Evolutionary conservation across 306 rosid species (phyloP), one percentile per base, ranked within the genome.

Genomic region (Quercus cerris): DNA sequence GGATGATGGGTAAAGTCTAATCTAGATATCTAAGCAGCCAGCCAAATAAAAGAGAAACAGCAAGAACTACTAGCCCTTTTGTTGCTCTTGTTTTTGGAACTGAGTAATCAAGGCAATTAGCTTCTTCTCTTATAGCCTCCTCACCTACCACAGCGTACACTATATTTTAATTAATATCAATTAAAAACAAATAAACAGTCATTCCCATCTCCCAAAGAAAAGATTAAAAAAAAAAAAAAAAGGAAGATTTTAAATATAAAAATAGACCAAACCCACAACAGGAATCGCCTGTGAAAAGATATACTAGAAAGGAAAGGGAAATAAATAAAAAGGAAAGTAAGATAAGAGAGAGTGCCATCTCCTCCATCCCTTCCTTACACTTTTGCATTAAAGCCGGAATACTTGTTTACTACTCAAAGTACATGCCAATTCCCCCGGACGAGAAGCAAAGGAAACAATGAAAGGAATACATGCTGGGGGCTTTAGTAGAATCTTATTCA

Each of bases 401-500:
- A 66, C 80, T 79, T 78, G 74, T 46, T 59, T 33, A 77, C 70
- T 68, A 63, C 81, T 81, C 78, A 81, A 85, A 84, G 85, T 78
- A 75, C 74, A 85, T 82, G 76, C 76, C 80, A 85, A 88, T 85
- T 82, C 79, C 90, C 85, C 87, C 82, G 88, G 88, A 81, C 72
- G 84, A 92, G 89, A 89, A 90, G 85, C 94, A 89, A 94, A 92
- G 86, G 78, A 89, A 88, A 82, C 87, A 82, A 80, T 90, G 80
- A 82, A 88, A 86, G 77, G 83, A 77, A 88, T 77, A 81, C 90
- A 87, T 92, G 95, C 87, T 90, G 84, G 94, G 93, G 87, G 85
- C 92, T 87, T 82, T 86, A 88, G 86, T 88, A 88, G 98, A 93
- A 88, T 87, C 90, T 86, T 85, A 74, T 70, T 74, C 92, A 92